Evolutionary conservation across 1,139 yeast genomes (phyloP).

Genomic region (Saccharomyces hybrid): DNA sequence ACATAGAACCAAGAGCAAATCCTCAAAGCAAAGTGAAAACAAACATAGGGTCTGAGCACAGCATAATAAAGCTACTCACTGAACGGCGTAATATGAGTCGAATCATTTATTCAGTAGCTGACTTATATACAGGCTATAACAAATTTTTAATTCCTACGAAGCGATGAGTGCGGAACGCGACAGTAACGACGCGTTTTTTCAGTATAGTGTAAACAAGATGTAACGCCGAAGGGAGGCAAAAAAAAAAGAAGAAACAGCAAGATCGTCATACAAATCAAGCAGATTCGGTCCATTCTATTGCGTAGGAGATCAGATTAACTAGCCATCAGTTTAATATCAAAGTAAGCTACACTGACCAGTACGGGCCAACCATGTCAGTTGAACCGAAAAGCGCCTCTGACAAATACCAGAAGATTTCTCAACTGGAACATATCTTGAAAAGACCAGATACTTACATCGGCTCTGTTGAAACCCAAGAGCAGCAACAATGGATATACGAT

Average conservation of each 20-base stretch:
- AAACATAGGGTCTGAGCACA: too few species aligned
- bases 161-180: not conserved
- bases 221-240: not conserved
- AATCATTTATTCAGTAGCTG: not conserved
- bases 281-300: not conserved
- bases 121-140: not conserved
- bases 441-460: slow-evolving; percentile 98
- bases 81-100: not conserved
- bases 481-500: slow-evolving; percentile 82
- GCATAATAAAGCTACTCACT: too few species aligned
- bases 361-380: slow-evolving; percentile 12
- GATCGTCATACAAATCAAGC: not conserved
- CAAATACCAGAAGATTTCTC: slow-evolving; percentile 88
- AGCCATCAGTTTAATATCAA: not conserved
- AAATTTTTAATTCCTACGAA: not conserved
- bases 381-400: slow-evolving; percentile 50
- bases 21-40: not conserved
- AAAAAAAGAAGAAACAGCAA: not conserved
- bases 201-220: not conserved
- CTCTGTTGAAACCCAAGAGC: slow-evolving; percentile 74
- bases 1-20: not conserved
- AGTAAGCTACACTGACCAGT: not conserved
- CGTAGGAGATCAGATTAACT: not conserved
- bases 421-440: slow-evolving; percentile 88
- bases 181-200: not conserved